These are phyloP conservation scores for Sarocladium strictum DNA, from an alignment of 2,329 filamentous ascomycete species.

Conservation along the genomic window DNA sequence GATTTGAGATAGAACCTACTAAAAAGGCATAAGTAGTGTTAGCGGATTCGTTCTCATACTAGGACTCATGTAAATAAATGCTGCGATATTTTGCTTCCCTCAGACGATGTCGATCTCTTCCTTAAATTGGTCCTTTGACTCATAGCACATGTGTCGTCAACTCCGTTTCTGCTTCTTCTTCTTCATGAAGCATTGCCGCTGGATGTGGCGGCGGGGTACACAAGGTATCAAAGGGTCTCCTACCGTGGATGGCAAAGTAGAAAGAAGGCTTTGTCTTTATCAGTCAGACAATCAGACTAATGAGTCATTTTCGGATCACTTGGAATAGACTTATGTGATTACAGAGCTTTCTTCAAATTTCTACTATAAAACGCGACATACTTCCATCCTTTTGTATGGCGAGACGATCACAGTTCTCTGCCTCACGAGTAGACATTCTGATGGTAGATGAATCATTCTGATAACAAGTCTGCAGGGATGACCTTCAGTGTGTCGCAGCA, in stretches of 20 bases:
- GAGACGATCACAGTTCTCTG: background rate
- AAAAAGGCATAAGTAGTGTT: background rate
- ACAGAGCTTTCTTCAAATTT: no score
- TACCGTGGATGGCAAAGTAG: background rate
- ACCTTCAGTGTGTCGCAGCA: background rate
- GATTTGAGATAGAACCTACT: no score
- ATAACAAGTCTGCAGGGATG: background rate
- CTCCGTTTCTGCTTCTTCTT: slow-evolving; percentile 20
- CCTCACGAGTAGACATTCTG: slow-evolving; percentile 10
- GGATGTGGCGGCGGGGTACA: background rate
- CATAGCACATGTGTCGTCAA: slow-evolving; percentile 18
- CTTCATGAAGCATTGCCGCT: background rate
- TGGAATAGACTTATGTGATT: no score
- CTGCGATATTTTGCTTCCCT: slow-evolving; percentile 11
- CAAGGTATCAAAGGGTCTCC: no score
- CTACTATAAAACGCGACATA: no score
- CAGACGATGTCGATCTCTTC: slow-evolving; percentile 25
- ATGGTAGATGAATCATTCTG: slow-evolving; percentile 22
- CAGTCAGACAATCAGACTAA: no score
- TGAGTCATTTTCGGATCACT: no score
- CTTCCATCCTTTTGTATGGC: background rate
- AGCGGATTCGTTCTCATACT: background rate
- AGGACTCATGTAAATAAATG: background rate
- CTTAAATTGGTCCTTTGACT: slow-evolving; percentile 16
- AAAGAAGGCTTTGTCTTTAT: background rate